These are phyloP conservation scores for Phytophthora sp. DNA, from an alignment of 352 stramenopile genomes.

Conservation along the genomic window DNA sequence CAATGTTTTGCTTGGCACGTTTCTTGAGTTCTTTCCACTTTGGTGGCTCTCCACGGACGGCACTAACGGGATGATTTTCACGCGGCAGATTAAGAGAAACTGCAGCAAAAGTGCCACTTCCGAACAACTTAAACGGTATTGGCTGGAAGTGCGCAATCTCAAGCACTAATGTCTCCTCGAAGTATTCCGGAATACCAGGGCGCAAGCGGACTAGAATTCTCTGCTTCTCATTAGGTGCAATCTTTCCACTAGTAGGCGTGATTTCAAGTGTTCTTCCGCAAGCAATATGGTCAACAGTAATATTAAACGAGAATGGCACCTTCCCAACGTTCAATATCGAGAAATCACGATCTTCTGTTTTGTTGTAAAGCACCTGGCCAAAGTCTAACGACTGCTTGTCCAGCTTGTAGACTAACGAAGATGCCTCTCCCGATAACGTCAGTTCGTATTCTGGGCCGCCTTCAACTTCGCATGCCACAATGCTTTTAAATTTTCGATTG, in stretches of 20 bases:
- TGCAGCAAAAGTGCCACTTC: conserved; percentile 90
- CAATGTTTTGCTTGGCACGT: conserved; percentile 47
- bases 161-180: conserved; percentile 90
- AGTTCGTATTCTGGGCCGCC: conserved; percentile 95
- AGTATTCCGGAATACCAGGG: conserved; percentile 87
- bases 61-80: conserved; percentile 64
- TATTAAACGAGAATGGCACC: conserved; percentile 90
- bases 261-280: conserved; percentile 73
- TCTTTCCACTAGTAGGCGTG: conserved; percentile 78
- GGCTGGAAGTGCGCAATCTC: conserved; percentile 96
- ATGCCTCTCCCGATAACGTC: conserved; percentile 88
- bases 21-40: conserved; percentile 85
- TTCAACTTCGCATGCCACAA: conserved; percentile 92
- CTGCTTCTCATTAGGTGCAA: conserved; percentile 91
- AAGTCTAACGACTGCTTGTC: conserved; percentile 94
- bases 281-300: conserved; percentile 50
- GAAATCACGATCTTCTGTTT: conserved; percentile 92
- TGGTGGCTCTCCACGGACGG: conserved; percentile 54
- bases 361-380: conserved; percentile 93
- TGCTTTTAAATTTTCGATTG: conserved; percentile 91
- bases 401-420: conserved; percentile 91
- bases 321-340: conserved; percentile 92
- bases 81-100: conserved; percentile 91
- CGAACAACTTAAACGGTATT: conserved; percentile 89
- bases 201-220: conserved; percentile 86